Base-by-base conservation (phyloP, 2,329 filamentous ascomycete genomes). In the Cercospora citrullina region DNA sequence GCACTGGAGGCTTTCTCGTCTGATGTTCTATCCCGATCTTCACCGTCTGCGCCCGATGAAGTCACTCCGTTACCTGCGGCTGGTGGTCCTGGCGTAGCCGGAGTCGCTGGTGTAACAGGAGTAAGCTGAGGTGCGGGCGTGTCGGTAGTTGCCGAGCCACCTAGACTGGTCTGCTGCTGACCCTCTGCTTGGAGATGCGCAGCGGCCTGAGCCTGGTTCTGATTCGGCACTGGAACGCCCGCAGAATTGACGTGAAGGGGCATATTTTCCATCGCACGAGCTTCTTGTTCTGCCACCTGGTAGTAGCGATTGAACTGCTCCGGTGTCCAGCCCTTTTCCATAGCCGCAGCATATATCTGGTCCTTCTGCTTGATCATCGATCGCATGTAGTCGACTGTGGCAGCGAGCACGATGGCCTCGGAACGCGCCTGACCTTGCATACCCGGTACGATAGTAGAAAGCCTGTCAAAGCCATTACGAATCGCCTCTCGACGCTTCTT, bases 401-500 rank as follows among this genome's bases (percentile, higher is more conserved):
- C 79, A 70, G 89, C 87, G 23, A 97, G 84, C n/a, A 97, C 92
- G 18, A 93, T 84, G 30, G 91, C 92, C 79, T 97, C 93, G 71
- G 92, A 95, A 57, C 93, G 88, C 1, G 91, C 93, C 75, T 94
- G 91, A 0, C 93, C 93, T 74, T 92, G 87, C 63, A 96, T 84
- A 0, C 91, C 92, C 0, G 93, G 93, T 0, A 96, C 92, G 33
- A 96, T 85, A 63, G 89, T 87, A 16, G 91, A 91, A 28, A 97
- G 85, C 36, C 89, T 87, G 78, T 96, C 92, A 78, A 96, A 96
- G 66, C 91, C 92, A 67, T 92, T 89, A 58, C 93, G 87, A 72
- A 97, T 96, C 14, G 90, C 91, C 66, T 89, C 86, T 55, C 89
- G 87, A 39, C 89, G 87, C 79, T 90, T 88, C 75, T 87, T 85